These are phyloP conservation scores for Cladosporium velox DNA, from an alignment of 2,329 filamentous ascomycete genomes.

Conservation along the genomic window DNA sequence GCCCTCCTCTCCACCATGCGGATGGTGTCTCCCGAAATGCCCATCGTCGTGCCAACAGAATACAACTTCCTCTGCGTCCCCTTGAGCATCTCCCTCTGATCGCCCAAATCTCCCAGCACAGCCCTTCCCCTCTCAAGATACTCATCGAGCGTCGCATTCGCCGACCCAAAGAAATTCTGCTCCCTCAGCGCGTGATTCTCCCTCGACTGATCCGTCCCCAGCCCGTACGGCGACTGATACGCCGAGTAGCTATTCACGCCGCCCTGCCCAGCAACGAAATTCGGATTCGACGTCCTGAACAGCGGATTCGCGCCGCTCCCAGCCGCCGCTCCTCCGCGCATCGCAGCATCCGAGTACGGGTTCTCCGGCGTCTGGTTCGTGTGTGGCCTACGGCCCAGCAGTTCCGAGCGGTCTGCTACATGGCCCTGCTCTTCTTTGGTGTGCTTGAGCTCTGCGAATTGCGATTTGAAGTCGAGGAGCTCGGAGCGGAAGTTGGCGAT, in stretches of 20 bases:
- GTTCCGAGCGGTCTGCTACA: constrained; percentile 65
- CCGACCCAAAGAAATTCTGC: constrained; percentile 80
- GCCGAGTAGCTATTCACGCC: constrained; percentile 44
- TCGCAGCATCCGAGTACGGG: constrained; percentile 70
- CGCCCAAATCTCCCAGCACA: constrained; percentile 81
- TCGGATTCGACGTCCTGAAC: constrained; percentile 40
- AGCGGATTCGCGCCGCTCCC: constrained; percentile 37
- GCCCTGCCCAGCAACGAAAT: constrained; percentile 34
- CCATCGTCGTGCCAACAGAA: constrained; percentile 89
- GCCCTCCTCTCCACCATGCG: constrained; percentile 92
- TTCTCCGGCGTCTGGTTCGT: constrained; percentile 79
- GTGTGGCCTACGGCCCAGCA: constrained; percentile 83
- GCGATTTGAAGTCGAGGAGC: constrained; percentile 73
- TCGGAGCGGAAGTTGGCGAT: constrained; percentile 83
- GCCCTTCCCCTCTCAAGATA: constrained; percentile 90
- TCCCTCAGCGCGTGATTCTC: constrained; percentile 86
- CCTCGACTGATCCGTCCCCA: constrained; percentile 43
- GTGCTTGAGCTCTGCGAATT: constrained; percentile 75
- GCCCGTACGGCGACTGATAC: constrained; percentile 40
- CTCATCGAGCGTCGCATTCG: constrained; percentile 85
- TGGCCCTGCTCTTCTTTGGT: constrained; percentile 66
- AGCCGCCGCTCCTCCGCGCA: constrained; percentile 30
- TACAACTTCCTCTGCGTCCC: constrained; percentile 89
- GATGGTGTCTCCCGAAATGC: constrained; percentile 92
- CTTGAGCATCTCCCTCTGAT: constrained; percentile 93